Conservation (phyloP, 352 stramenopile species). For the Globisporangium yorkense region DNA sequence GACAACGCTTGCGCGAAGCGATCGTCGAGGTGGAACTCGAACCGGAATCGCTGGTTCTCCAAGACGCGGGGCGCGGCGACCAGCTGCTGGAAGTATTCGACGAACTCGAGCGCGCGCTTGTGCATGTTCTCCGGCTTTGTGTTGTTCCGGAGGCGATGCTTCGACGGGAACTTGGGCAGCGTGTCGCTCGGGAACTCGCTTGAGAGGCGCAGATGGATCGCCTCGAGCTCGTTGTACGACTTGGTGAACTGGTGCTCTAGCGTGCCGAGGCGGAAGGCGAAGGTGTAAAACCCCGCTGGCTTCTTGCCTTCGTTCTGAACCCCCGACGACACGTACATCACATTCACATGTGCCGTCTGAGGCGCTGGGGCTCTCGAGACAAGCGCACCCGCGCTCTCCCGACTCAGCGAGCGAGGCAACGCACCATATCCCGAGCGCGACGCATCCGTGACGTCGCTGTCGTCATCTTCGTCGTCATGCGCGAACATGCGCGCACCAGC, state of each 20-base stretch:
- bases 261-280: conserved; percentile 33
- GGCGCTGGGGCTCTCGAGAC: not conserved
- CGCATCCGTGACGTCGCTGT: conserved; percentile 10
- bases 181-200: conserved; percentile 19
- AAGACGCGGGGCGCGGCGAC: conserved; percentile 41
- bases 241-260: conserved; percentile 48
- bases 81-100: conserved; percentile 68
- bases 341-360: conserved; percentile 15
- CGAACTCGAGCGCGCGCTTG: conserved; percentile 77
- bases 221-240: conserved; percentile 71
- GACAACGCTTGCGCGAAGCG: conserved; percentile 5
- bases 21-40: conserved; percentile 56
- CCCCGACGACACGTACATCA: conserved; percentile 45
- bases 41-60: conserved; percentile 53
- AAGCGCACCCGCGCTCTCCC: conserved; percentile 5
- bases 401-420: not conserved
- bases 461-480: conserved; percentile 16
- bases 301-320: conserved; percentile 67
- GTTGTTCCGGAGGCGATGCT: conserved; percentile 70
- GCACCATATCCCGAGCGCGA: conserved; percentile 11
- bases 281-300: conserved; percentile 56
- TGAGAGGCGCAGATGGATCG: conserved; percentile 49
- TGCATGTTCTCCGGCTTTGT: conserved; percentile 82
- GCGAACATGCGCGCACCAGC: conserved; percentile 8
- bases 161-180: conserved; percentile 76